Evolutionary conservation across 164 flowering plant genomes (phyloP).

Genomic region (Liriodendron chinense): DNA sequence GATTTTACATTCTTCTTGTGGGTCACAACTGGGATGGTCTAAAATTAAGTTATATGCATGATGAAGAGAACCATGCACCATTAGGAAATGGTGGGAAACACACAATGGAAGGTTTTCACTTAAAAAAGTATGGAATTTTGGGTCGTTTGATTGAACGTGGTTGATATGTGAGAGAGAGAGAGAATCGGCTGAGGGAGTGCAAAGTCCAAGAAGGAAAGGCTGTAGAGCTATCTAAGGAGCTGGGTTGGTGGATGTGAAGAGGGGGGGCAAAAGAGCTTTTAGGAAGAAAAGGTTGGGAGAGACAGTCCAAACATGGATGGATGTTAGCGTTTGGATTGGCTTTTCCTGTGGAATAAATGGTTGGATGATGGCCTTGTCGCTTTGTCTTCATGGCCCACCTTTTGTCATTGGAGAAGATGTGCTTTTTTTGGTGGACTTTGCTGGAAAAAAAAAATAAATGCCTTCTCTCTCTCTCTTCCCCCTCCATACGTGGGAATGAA

Average conservation of each 20-base stretch:
- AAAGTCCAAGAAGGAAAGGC: conserved; percentile 48
- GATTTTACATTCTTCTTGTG: too few species aligned
- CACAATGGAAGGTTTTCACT: background rate
- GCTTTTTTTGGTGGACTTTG: conserved; percentile 18
- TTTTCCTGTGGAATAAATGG: conserved; percentile 46
- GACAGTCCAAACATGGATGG: conserved; percentile 36
- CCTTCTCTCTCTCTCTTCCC: background rate
- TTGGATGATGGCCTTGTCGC: conserved; percentile 36
- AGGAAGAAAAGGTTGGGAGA: conserved; percentile 28
- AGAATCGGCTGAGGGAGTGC: conserved; percentile 51
- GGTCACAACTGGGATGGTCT: too few species aligned
- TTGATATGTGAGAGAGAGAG: conserved; percentile 14
- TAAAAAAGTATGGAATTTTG: background rate
- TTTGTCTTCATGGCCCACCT: conserved; percentile 24
- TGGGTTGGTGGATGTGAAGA: conserved; percentile 23
- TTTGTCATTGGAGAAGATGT: conserved; percentile 40
- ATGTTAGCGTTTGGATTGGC: conserved; percentile 55
- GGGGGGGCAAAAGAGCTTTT: conserved; percentile 28
- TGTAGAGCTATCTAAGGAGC: conserved; percentile 19
- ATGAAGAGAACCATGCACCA: too few species aligned
- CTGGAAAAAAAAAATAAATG: background rate
- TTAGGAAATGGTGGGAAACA: background rate
- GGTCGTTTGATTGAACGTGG: conserved; percentile 17
- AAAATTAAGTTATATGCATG: too few species aligned
- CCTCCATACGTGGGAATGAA: background rate